Conservation (phyloP, 148 eudicot genomes). For the Camellia japonica region DNA sequence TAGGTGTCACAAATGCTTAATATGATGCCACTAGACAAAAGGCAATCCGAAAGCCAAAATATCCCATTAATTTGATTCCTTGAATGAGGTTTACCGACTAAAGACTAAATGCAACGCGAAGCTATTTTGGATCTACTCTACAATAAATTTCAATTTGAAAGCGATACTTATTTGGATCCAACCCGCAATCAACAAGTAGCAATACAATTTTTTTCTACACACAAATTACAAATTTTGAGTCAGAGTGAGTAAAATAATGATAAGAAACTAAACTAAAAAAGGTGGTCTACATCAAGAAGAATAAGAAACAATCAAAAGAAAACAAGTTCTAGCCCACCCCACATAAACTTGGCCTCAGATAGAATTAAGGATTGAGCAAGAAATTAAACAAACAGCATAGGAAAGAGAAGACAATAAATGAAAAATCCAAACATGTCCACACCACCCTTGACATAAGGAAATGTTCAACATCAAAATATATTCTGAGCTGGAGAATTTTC, state of each 20-base stretch:
- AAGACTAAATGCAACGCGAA: neutral
- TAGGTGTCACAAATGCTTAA: no score
- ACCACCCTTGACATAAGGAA: neutral
- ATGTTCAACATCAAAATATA: slow-evolving; percentile 8
- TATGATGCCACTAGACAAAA: no score
- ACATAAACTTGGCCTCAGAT: slow-evolving; percentile 13
- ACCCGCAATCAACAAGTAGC: no score
- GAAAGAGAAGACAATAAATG: neutral
- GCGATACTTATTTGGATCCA: no score
- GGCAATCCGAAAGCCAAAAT: neutral
- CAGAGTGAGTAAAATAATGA: no score
- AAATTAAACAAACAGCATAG: slow-evolving; percentile 11
- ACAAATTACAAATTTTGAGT: no score
- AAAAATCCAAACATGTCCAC: slow-evolving; percentile 16
- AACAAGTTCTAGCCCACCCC: slow-evolving; percentile 14
- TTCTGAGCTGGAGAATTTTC: neutral
- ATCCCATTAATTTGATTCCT: neutral
- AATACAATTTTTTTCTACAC: no score
- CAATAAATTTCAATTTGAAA: neutral
- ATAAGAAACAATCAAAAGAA: slow-evolving; percentile 13
- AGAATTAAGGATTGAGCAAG: slow-evolving; percentile 5
- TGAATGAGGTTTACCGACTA: neutral
- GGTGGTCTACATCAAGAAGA: no score
- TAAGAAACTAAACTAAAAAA: no score
- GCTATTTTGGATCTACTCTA: neutral